A percentile compares a stretch with the other conserved stretches of the same genome.
Conservation (phyloP, 192 early-diverging fungal species). For the Backusella psychrophila region DNA sequence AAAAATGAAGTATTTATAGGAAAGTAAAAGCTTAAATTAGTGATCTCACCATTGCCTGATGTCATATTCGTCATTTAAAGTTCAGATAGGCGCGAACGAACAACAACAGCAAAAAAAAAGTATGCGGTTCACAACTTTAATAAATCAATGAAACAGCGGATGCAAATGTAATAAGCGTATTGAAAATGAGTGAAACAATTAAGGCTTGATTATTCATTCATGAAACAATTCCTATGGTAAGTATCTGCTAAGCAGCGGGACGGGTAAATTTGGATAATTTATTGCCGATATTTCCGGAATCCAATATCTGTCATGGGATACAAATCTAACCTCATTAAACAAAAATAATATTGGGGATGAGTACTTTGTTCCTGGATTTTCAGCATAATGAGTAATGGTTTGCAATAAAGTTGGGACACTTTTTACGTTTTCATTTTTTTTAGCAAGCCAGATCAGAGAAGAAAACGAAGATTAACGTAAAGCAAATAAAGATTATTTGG, state of each 20-base stretch:
- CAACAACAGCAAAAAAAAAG: no score
- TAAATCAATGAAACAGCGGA: no score
- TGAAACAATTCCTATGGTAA: neutral
- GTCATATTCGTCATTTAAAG: neutral
- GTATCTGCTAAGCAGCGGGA: neutral
- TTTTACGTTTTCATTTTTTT: no score
- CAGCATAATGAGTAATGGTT: no score
- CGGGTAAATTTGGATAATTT: neutral
- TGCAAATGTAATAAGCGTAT: no score
- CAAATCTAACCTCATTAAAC: neutral
- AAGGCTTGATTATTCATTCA: neutral
- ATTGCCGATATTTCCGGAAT: neutral
- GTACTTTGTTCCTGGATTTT: no score
- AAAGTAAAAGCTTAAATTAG: neutral
- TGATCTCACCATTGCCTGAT: neutral
- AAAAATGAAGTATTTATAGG: neutral
- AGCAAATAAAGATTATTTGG: no score
- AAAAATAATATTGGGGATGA: neutral
- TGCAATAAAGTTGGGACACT: no score
- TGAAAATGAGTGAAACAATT: neutral
- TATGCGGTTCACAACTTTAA: no score
- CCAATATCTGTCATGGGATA: neutral
- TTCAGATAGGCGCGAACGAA: neutral
- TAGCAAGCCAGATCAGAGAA: no score
- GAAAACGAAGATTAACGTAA: no score